phyloP scores from a whole-genome alignment of 106 monocot species.

The Xerophyta viscosa region DNA sequence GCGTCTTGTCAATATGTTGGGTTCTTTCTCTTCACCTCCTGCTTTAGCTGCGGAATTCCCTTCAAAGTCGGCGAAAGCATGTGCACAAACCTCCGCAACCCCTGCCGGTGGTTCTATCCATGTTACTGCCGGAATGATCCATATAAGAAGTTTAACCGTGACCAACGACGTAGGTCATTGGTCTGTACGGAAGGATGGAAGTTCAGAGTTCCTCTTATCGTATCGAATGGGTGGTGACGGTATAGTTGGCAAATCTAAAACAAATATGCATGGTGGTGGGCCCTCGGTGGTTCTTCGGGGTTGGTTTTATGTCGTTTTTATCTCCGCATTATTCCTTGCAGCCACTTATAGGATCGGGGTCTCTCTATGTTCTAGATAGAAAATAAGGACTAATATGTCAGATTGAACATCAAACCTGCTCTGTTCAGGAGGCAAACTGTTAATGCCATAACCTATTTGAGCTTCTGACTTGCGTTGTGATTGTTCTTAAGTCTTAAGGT shows the following conservation, averaged over 20 bases:
- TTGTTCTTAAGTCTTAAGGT: too few relatives aligned
- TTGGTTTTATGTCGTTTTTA: constrained; percentile 37
- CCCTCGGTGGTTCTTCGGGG: constrained; percentile 27
- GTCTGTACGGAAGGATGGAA: constrained; percentile 41
- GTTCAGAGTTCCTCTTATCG: constrained; percentile 30
- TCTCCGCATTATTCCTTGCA: constrained; percentile 50
- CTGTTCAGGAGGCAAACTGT: not conserved
- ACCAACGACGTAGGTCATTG: constrained; percentile 20
- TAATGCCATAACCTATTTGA: too few relatives aligned
- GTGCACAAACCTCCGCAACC: constrained; percentile 6
- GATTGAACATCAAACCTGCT: not conserved
- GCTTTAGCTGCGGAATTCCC: constrained; percentile 48
- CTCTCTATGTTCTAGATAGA: constrained; percentile 35
- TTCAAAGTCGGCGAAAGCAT: constrained; percentile 17
- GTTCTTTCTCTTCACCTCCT: constrained; percentile 59
- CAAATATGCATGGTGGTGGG: constrained; percentile 20
- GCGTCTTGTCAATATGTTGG: constrained; percentile 55
- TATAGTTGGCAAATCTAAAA: constrained; percentile 11
- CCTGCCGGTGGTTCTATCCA: constrained; percentile 39
- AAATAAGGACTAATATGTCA: too few relatives aligned
- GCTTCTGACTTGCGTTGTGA: too few relatives aligned
- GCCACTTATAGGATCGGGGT: constrained; percentile 46
- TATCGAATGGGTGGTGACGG: constrained; percentile 12
- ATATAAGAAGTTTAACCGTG: constrained; percentile 25
- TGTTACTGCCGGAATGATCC: constrained; percentile 63